These are phyloP conservation scores for Trichocomaceae sp. DNA, from an alignment of 2,329 filamentous ascomycete species.

Conservation along the genomic window DNA sequence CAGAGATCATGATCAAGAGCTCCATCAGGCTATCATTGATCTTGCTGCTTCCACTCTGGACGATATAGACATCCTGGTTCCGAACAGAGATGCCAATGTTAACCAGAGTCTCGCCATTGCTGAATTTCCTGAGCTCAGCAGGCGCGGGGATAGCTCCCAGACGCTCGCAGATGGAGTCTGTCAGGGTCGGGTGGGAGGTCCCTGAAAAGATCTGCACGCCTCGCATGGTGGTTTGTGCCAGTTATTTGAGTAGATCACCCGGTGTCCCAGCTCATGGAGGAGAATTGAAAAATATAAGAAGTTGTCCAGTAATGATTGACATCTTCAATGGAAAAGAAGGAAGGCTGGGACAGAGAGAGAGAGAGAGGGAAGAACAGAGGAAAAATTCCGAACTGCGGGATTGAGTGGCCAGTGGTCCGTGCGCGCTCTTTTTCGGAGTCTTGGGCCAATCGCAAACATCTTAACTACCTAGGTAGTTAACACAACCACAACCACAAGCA, in stretches of 20 bases:
- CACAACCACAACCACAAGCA: neutral
- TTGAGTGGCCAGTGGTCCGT: constrained; percentile 6
- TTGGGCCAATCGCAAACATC: constrained; percentile 1
- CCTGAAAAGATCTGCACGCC: constrained; percentile 63
- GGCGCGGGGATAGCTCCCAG: constrained; percentile 55
- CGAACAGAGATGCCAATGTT: constrained; percentile 67
- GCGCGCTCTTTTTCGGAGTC: neutral
- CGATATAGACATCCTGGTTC: constrained; percentile 97
- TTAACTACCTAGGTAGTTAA: too few species aligned
- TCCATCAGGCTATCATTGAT: constrained; percentile 99
- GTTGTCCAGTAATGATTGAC: constrained; percentile 14
- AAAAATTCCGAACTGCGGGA: constrained; percentile 15
- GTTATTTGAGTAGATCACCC: constrained; percentile 3
- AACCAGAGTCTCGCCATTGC: constrained; percentile 64
- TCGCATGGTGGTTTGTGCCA: constrained; percentile 45
- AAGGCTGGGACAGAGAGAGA: constrained; percentile 8
- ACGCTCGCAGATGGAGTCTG: constrained; percentile 60
- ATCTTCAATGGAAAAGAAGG: constrained; percentile 13
- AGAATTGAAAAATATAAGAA: constrained; percentile 6
- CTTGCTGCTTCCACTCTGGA: constrained; percentile 89
- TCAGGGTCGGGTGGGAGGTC: constrained; percentile 57
- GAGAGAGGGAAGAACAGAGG: constrained; percentile 13
- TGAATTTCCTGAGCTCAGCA: constrained; percentile 59
- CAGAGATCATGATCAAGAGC: constrained; percentile 96
- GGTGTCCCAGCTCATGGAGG: constrained; percentile 10